Conservation (phyloP, 345 rosid species). For the Eucalyptus urophylla region DNA sequence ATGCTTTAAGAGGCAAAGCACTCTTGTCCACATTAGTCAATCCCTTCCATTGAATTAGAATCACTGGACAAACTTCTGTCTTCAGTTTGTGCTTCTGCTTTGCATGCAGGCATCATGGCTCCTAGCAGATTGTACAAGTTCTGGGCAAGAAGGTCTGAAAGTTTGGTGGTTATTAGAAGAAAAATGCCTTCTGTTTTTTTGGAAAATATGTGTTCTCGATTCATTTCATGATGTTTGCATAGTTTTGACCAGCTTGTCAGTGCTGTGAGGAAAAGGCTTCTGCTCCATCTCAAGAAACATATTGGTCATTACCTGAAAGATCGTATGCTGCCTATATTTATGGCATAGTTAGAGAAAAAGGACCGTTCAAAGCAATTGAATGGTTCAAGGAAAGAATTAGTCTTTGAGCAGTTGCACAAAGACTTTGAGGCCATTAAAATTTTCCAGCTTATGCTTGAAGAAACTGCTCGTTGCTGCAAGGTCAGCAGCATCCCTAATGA, state of each 20-base stretch:
- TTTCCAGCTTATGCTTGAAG: conserved; percentile 71
- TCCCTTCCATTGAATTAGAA: neutral
- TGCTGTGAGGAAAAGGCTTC: conserved; percentile 64
- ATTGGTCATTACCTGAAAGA: conserved; percentile 48
- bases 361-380: conserved; percentile 33
- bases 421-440: conserved; percentile 28
- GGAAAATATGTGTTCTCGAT: conserved; percentile 70
- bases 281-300: conserved; percentile 61
- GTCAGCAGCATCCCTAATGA: conserved; percentile 57
- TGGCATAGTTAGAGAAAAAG: conserved; percentile 53
- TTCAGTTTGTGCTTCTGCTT: conserved; percentile 19
- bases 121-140: conserved; percentile 28
- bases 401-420: conserved; percentile 23
- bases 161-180: conserved; percentile 33
- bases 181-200: conserved; percentile 59
- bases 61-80: conserved; percentile 16
- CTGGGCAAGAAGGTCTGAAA: conserved; percentile 61
- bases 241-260: conserved; percentile 80
- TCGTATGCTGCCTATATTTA: conserved; percentile 40
- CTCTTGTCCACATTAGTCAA: neutral
- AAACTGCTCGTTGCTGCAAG: conserved; percentile 72
- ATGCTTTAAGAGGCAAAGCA: neutral
- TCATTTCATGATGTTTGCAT: conserved; percentile 77
- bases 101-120: conserved; percentile 17
- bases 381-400: conserved; percentile 24